These are phyloP conservation scores for Turnera subulata DNA, from an alignment of 345 rosid genomes.

Conservation along the genomic window DNA sequence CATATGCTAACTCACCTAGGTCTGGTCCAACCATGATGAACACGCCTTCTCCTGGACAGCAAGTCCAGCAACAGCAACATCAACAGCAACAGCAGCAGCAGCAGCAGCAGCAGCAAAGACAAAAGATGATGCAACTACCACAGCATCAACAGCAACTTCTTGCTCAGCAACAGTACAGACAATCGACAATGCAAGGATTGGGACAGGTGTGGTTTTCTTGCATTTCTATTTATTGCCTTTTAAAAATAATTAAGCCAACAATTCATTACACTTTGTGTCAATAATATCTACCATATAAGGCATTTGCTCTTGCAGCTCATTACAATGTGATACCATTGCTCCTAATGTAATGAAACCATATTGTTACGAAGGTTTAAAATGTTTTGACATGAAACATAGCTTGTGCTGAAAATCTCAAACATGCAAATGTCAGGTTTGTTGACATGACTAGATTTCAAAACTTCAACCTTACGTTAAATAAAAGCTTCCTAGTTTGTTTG, in stretches of 20 bases:
- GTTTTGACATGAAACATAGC: too few species aligned
- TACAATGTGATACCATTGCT: too few species aligned
- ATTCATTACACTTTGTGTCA: background rate
- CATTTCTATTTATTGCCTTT: constrained; percentile 1
- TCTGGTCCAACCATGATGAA: constrained; percentile 72
- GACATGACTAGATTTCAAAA: background rate
- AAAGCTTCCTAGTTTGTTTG: too few species aligned
- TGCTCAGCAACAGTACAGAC: constrained; percentile 77
- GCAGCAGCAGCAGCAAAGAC: constrained; percentile 52
- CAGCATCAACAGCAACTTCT: constrained; percentile 73
- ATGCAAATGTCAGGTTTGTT: background rate
- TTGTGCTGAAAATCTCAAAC: too few species aligned
- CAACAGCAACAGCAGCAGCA: constrained; percentile 39
- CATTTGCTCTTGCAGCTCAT: background rate
- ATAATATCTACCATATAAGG: background rate
- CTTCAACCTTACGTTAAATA: too few species aligned
- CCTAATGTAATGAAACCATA: too few species aligned
- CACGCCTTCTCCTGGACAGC: constrained; percentile 86
- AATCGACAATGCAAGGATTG: constrained; percentile 63
- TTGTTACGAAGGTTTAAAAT: too few species aligned
- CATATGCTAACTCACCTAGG: constrained; percentile 87
- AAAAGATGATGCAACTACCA: constrained; percentile 71
- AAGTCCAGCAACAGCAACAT: constrained; percentile 56
- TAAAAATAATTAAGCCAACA: background rate
- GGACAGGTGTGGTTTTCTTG: constrained; percentile 51